Conservation (phyloP, 83 land plant species). For the Picea mariana region DNA sequence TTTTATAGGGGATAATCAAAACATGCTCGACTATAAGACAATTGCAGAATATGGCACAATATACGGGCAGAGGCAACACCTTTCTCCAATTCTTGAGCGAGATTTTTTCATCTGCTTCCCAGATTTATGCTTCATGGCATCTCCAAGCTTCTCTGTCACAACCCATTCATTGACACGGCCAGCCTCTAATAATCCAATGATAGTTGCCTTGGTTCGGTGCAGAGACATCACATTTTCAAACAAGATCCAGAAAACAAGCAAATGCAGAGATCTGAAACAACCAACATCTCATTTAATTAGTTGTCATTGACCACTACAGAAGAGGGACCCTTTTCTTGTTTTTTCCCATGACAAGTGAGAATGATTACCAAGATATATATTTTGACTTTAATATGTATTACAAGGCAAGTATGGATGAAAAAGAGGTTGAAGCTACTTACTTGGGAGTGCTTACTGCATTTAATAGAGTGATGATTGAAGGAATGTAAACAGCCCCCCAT, state of each 20-base stretch:
- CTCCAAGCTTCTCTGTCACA: slow-evolving; percentile 73
- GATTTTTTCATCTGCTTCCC: slow-evolving; percentile 33
- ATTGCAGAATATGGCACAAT: too few relatives aligned
- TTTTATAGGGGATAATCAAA: too few relatives aligned
- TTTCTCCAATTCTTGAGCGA: slow-evolving; percentile 44
- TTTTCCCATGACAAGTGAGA: too few relatives aligned
- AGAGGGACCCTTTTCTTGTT: too few relatives aligned
- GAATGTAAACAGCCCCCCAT: slow-evolving; percentile 78
- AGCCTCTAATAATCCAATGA: slow-evolving; percentile 61
- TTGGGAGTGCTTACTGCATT: slow-evolving; percentile 63
- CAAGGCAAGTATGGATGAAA: background rate
- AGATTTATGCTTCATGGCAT: slow-evolving; percentile 48
- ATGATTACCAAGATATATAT: background rate
- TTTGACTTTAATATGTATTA: too few relatives aligned
- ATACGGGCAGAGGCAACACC: slow-evolving; percentile 25
- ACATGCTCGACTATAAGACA: background rate
- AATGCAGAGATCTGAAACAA: slow-evolving; percentile 50
- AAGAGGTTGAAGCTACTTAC: slow-evolving; percentile 17
- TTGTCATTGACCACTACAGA: too few relatives aligned
- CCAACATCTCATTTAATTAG: too few relatives aligned
- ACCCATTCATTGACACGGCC: slow-evolving; percentile 78
- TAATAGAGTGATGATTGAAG: slow-evolving; percentile 48
- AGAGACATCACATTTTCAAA: slow-evolving; percentile 80
- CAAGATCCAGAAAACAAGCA: slow-evolving; percentile 66
- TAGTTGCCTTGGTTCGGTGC: slow-evolving; percentile 73